Evolutionary conservation across 306 rosid species (phyloP).

Genomic region (barrel medic (Medicago truncatula)): MtrunA17r5.0-ANR NC_053049.1:49539001-49539500

Average conservation of each 20-base stretch:
- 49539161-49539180: conserved; percentile 70
- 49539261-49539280: conserved; percentile 62
- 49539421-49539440: conserved; percentile 42
- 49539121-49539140: conserved; percentile 66
- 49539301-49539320: conserved; percentile 86
- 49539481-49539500: conserved; percentile 48
- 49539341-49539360: background rate
- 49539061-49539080: conserved; percentile 82
- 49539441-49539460: conserved; percentile 44
- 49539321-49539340: conserved; percentile 44
- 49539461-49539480: conserved; percentile 35
- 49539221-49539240: conserved; percentile 75
- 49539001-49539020: conserved; percentile 56
- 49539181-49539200: conserved; percentile 79
- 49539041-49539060: conserved; percentile 64
- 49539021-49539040: conserved; percentile 68
- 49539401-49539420: conserved; percentile 18
- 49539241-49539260: conserved; percentile 59
- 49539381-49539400: conserved; percentile 46
- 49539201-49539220: conserved; percentile 66
- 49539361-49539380: conserved; percentile 24
- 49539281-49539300: conserved; percentile 59
- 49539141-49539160: conserved; percentile 75
- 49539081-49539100: conserved; percentile 86
- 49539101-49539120: conserved; percentile 74